These are phyloP conservation scores for Cladosporium sp. DNA, from an alignment of 2,329 filamentous ascomycete species.

Conservation along the genomic window DNA sequence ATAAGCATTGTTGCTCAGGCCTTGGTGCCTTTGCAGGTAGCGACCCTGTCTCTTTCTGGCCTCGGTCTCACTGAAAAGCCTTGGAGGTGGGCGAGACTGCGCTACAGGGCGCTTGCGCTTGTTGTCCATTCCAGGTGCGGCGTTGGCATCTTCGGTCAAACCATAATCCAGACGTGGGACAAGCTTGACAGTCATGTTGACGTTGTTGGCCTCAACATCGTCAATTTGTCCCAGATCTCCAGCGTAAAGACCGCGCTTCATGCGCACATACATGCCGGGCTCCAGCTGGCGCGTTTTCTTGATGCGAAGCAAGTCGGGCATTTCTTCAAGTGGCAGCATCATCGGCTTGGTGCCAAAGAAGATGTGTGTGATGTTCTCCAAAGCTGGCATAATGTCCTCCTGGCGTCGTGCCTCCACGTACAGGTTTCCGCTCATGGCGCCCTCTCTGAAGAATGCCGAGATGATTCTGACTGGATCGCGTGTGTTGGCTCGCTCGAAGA, in stretches of 20 bases:
- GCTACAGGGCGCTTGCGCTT: slow-evolving; percentile 74
- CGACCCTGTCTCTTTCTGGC: slow-evolving; percentile 83
- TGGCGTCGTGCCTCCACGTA: slow-evolving; percentile 91
- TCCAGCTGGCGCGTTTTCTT: slow-evolving; percentile 83
- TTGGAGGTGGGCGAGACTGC: slow-evolving; percentile 42
- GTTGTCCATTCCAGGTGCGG: slow-evolving; percentile 40
- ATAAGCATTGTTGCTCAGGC: slow-evolving; percentile 68
- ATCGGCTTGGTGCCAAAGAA: slow-evolving; percentile 87
- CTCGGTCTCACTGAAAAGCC: slow-evolving; percentile 89
- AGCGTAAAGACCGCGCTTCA: slow-evolving; percentile 78
- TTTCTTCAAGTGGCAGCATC: slow-evolving; percentile 92
- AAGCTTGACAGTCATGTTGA: slow-evolving; percentile 82
- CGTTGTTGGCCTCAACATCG: slow-evolving; percentile 88
- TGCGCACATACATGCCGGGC: slow-evolving; percentile 87
- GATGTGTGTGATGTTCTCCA: slow-evolving; percentile 84
- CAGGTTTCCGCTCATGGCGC: slow-evolving; percentile 88
- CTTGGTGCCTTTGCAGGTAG: slow-evolving; percentile 52
- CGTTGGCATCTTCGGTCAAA: slow-evolving; percentile 72
- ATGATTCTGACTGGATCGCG: slow-evolving; percentile 83
- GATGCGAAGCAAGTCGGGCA: slow-evolving; percentile 92
- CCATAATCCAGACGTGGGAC: slow-evolving; percentile 94
- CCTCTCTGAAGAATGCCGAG: slow-evolving; percentile 86
- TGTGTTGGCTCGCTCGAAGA: slow-evolving; percentile 76
- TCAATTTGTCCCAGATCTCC: slow-evolving; percentile 90
- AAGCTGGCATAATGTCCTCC: slow-evolving; percentile 78